Evolutionary conservation across 2,329 filamentous ascomycete species (phyloP), one percentile per base, ranked within the genome.

Genomic region (Neofusicoccum sp.): DNA sequence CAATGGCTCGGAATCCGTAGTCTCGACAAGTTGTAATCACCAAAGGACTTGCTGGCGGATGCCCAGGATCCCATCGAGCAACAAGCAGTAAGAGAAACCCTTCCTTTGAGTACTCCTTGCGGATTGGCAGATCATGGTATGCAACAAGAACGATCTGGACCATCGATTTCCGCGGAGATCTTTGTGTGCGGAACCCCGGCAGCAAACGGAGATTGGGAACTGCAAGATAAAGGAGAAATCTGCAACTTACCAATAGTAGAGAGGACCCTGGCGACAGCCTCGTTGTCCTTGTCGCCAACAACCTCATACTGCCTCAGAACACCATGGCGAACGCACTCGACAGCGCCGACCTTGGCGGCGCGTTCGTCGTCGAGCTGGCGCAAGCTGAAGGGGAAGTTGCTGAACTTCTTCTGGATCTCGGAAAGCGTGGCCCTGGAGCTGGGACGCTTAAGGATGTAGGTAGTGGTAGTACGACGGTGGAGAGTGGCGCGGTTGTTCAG

Each of bases 261-360:
- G 79, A 98, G 86, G 56, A 96, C 83, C 71, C 95, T 86, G 65
- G 89, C 91, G 62, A 98, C 93, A 43, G 91, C 84, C 65, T 90
- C 84, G 66, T 84, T 86, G 75, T 98, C 93, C 79, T 96, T 93
- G 75, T 98, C 93, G 65, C 92, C 93, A 64, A 96, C 90, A 60
- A 97, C 88, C 78, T 99, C 95, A 77, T 99, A 99, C 79, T 96
- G 91, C 69, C 95, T 88, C 77, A 99, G 86, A 61, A 98, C 91
- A 72, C 92, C 92, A 71, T 89, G 87, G 70, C 95, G 90, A 61
- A 98, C 93, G 78, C 93, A 97, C 81, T 99, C 95, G 62, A 98
- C 89, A 62, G 98, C 89, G 72, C 95, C 95, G 79, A 95, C 89
- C 89, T 98, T 90, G 63, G 91, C 95, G 66, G 93, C 88, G 73